phyloP scores from a whole-genome alignment of 768 basidiomycete genomes.

The Dioszegia aurantiaca region DNA sequence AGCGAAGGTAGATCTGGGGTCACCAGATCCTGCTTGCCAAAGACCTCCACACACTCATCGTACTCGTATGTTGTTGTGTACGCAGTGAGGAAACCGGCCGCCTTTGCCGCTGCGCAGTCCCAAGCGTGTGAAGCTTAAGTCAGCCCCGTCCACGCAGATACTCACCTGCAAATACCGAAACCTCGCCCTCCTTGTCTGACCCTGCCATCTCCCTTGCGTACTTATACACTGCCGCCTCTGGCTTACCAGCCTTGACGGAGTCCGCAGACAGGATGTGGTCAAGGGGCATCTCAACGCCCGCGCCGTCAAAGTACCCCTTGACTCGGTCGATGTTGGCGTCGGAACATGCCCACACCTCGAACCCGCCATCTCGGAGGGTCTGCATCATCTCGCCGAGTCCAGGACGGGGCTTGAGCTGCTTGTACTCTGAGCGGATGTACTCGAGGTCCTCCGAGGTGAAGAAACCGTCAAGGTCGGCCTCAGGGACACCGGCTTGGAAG shows the following conservation, averaged over 20 bases:
- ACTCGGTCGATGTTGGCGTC: constrained; percentile 38
- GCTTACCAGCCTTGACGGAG: constrained; percentile 35
- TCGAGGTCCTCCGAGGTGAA: constrained; percentile 35
- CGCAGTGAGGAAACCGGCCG: constrained; percentile 35
- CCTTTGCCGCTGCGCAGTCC: constrained; percentile 35
- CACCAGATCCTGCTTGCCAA: constrained; percentile 34
- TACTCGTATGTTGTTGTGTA: constrained; percentile 40
- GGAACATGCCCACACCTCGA: constrained; percentile 38
- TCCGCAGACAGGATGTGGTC: constrained; percentile 39
- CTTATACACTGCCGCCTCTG: constrained; percentile 35
- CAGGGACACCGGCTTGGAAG: constrained; percentile 37
- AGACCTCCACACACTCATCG: constrained; percentile 34
- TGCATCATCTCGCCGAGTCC: constrained; percentile 39
- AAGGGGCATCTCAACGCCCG: constrained; percentile 34
- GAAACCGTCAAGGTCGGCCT: constrained; percentile 25
- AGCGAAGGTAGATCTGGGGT: constrained; percentile 26
- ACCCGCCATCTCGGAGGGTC: constrained; percentile 36
- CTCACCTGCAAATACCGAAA: constrained; percentile 38
- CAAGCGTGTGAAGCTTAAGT: constrained; percentile 34
- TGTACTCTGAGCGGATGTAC: constrained; percentile 31
- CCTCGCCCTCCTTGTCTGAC: constrained; percentile 32
- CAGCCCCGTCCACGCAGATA: background rate
- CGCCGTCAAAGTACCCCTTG: constrained; percentile 39
- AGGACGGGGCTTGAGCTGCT: constrained; percentile 26
- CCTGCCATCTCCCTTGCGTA: constrained; percentile 37